phyloP scores from a whole-genome alignment of 106 monocot species.

The Dendrobium officinale region DNA sequence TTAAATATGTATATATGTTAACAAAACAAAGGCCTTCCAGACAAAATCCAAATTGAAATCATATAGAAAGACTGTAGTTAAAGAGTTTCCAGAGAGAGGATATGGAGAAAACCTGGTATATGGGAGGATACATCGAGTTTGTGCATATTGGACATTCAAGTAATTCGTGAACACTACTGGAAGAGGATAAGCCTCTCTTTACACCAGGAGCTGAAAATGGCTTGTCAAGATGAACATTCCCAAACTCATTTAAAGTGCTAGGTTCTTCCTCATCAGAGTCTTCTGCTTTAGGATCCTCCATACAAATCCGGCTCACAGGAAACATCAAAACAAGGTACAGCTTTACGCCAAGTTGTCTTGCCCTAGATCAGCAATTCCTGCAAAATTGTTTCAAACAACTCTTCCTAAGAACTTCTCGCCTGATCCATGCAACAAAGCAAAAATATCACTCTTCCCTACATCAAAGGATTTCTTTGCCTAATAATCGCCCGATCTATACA shows the following conservation, averaged over 20 bases:
- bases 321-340: neutral
- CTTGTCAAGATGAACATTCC: neutral
- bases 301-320: neutral
- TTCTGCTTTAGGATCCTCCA: conserved; percentile 10
- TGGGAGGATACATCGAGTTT: conserved; percentile 30
- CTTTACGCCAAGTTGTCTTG: neutral
- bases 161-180: conserved; percentile 8
- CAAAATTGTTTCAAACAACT: neutral
- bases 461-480: neutral
- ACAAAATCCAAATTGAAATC: neutral
- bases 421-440: neutral
- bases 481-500: neutral
- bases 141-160: conserved; percentile 29
- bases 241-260: neutral
- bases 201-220: neutral
- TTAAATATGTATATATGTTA: neutral
- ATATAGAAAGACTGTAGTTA: too few relatives aligned
- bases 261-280: neutral
- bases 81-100: neutral
- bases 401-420: neutral
- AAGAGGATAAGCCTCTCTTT: neutral
- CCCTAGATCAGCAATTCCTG: neutral
- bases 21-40: neutral
- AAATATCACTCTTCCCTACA: neutral
- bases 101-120: conserved; percentile 18